Conservation (phyloP, 257 asterid species). For the Perilla frutescens region DNA sequence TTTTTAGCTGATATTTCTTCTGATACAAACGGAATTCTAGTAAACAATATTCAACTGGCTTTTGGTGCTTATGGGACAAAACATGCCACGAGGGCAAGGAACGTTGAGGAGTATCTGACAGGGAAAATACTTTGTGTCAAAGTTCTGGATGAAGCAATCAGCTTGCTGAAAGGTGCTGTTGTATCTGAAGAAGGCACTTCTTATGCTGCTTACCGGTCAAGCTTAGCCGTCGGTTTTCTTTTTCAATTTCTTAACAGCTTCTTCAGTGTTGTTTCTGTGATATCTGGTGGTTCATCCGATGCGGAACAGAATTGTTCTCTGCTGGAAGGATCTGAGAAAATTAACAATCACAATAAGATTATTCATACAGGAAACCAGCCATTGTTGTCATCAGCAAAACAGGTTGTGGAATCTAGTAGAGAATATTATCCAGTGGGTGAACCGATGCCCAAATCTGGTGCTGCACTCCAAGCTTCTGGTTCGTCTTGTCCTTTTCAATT, state of each 20-base stretch:
- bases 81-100: conserved; percentile 26
- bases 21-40: not conserved
- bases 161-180: conserved; percentile 20
- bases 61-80: conserved; percentile 37
- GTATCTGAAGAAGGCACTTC: conserved; percentile 34
- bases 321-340: conserved; percentile 2
- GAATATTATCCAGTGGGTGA: conserved; percentile 29
- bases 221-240: conserved; percentile 31
- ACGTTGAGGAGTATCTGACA: conserved; percentile 33
- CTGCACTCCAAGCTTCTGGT: conserved; percentile 36
- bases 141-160: conserved; percentile 28
- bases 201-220: conserved; percentile 26
- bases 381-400: conserved; percentile 30
- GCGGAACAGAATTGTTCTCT: conserved; percentile 3
- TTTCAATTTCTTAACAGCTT: conserved; percentile 29
- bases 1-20: conserved; percentile 28
- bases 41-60: conserved; percentile 24
- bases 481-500: not conserved
- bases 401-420: conserved; percentile 17
- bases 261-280: not conserved
- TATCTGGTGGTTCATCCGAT: conserved; percentile 2
- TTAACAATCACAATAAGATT: not conserved
- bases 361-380: conserved; percentile 2
- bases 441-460: conserved; percentile 30
- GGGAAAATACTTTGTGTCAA: conserved; percentile 16